Percentiles rank a stretch among this genome's conserved stretches.
Conservation (phyloP, 2,329 filamentous ascomycete genomes). For the Decorospora gaudefroyi region DNA sequence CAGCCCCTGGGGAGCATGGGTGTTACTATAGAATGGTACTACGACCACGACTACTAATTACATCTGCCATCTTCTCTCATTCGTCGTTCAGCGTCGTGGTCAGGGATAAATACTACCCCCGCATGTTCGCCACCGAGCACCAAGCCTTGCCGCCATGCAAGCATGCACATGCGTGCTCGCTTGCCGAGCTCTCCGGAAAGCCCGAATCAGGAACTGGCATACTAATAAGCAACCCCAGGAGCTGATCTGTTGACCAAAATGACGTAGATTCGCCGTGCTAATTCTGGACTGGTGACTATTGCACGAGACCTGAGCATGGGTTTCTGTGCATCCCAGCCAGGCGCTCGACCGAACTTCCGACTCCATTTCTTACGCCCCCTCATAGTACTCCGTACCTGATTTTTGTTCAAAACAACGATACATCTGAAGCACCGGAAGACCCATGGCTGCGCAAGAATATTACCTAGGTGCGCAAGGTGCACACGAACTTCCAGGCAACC, state of each 20-base stretch:
- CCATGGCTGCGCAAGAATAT: slow-evolving; percentile 45
- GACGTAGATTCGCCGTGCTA: slow-evolving; percentile 30
- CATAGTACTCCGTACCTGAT: slow-evolving; percentile 2
- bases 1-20: not conserved
- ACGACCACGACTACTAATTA: not conserved
- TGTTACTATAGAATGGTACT: too few relatives aligned
- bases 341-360: slow-evolving; percentile 13
- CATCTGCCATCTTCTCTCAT: not conserved
- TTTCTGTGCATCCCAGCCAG: slow-evolving; percentile 24
- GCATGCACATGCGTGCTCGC: slow-evolving; percentile 18
- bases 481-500: slow-evolving; percentile 28
- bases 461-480: slow-evolving; percentile 34
- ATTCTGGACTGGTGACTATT: slow-evolving; percentile 27
- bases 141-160: slow-evolving; percentile 15
- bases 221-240: slow-evolving; percentile 25
- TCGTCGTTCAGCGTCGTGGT: not conserved
- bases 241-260: slow-evolving; percentile 27
- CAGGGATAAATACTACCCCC: too few relatives aligned
- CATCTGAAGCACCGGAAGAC: not conserved
- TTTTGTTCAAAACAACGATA: not conserved
- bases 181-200: slow-evolving; percentile 34
- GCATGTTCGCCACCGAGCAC: slow-evolving; percentile 17
- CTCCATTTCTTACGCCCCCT: not conserved
- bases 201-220: slow-evolving; percentile 23
- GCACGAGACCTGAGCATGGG: slow-evolving; percentile 26